Evolutionary conservation across 2,329 filamentous ascomycete genomes (phyloP).

Genomic region (Cryphonectria carpinicola): DNA sequence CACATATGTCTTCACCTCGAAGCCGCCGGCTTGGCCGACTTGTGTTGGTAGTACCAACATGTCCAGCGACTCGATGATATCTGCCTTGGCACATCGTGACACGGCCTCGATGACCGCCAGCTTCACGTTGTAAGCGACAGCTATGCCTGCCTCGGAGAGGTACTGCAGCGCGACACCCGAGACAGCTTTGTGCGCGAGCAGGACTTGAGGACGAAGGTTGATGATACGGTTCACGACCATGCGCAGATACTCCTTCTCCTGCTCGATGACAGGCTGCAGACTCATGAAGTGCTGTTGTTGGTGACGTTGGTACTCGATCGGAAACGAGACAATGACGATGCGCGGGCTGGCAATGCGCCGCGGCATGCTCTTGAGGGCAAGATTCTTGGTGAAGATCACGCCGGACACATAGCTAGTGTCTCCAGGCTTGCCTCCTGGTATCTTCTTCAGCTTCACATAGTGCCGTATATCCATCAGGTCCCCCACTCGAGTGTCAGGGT

Average conservation of each 20-base stretch:
- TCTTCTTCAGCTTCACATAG: conserved; percentile 97
- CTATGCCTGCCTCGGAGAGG: conserved; percentile 84
- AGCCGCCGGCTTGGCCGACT: conserved; percentile 80
- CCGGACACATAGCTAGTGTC: conserved; percentile 97
- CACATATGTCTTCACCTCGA: conserved; percentile 95
- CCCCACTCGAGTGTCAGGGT: conserved; percentile 85
- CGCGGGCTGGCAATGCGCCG: conserved; percentile 81
- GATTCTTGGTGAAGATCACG: conserved; percentile 95
- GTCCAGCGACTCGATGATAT: conserved; percentile 92
- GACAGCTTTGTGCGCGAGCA: conserved; percentile 92
- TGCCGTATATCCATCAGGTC: conserved; percentile 98
- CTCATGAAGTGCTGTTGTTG: conserved; percentile 95
- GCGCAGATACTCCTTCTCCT: conserved; percentile 90
- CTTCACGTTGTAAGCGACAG: conserved; percentile 96
- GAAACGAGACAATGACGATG: conserved; percentile 91
- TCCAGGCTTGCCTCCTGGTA: conserved; percentile 84
- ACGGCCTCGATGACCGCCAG: conserved; percentile 94
- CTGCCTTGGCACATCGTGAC: conserved; percentile 86
- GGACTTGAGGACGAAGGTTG: conserved; percentile 79
- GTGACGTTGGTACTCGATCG: conserved; percentile 93
- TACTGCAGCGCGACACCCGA: conserved; percentile 89
- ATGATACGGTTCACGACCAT: conserved; percentile 92
- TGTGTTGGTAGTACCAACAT: conserved; percentile 80
- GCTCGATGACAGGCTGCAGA: conserved; percentile 91
- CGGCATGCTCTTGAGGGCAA: conserved; percentile 95